Evolutionary conservation across 108 stramenopile genomes (phyloP), one percentile per base, ranked within the genome.

Genomic region (Stephanodiscus triporus): DNA sequence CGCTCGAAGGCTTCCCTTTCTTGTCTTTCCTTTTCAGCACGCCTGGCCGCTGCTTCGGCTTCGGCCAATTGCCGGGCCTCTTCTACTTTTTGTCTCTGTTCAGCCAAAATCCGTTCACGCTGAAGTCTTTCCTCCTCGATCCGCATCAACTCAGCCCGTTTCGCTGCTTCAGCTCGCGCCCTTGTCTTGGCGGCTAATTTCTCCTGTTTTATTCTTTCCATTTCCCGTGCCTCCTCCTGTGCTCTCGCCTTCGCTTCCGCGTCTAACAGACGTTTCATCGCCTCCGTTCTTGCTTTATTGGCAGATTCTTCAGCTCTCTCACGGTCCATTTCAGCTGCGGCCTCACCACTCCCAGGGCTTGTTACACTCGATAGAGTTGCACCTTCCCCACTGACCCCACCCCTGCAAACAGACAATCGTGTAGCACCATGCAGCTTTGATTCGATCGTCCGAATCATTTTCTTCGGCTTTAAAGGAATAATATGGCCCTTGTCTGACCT

Each of bases 361-460:
- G 40, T 43, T 54, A 63, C n/a, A 19, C 17, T 29, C 34, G 65
- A 66, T 29, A 89, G 63, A 10, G 85, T 79, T 30, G 87, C 87
- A 22, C 85, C 89, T 59, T 79, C 80, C 11, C 88, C 92, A 80
- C 89, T 91, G 10, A 86, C 85, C 62, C 88, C 91, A 34, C 95
- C 95, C 61, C 95, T 66, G 63, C 95, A 96, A 32, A 96, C 86
- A 49, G 81, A 90, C 24, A 96, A 68, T 50, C 95, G 66, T 0
- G 95, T 94, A 16, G 86, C 87, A 16, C 91, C 91, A 61, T 82
- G 75, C 10, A 91, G 84, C 78, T 96, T 96, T 17, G 73, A 71
- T 75, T 96, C 95, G 49, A 96, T 94, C 51, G 88, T 91, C 51
- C 84, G 78, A 0, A 86, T 81, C 92, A 94, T 96, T 76, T 96